A percentile compares a stretch with the other conserved stretches of the same genome.
These are phyloP conservation scores for Pseudonectria buxi DNA, from an alignment of 2,329 filamentous ascomycete species.

Conservation along the genomic window DNA sequence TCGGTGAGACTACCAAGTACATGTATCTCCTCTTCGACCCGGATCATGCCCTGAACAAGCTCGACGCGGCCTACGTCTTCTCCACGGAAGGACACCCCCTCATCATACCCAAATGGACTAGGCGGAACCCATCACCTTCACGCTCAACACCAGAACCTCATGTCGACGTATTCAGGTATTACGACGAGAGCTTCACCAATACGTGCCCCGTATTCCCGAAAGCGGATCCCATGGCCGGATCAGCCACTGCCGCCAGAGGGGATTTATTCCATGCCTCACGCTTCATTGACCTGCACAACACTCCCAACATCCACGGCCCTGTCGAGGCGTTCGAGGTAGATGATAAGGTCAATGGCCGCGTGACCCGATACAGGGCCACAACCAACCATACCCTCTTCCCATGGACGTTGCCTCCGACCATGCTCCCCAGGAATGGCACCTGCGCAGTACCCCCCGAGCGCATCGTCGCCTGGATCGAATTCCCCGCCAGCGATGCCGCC, in stretches of 20 bases:
- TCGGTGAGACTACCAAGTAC: constrained; percentile 95
- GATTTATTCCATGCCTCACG: constrained; percentile 88
- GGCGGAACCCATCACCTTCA: constrained; percentile 5
- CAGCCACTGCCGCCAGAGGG: constrained; percentile 67
- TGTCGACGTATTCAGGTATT: constrained; percentile 28
- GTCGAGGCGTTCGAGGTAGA: constrained; percentile 32
- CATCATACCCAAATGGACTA: constrained; percentile 56
- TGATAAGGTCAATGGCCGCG: constrained; percentile 40
- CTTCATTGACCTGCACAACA: constrained; percentile 72
- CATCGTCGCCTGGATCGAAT: constrained; percentile 62
- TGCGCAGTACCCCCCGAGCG: constrained; percentile 66
- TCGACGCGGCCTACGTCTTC: constrained; percentile 87
- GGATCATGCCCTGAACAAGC: constrained; percentile 76
- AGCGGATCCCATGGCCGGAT: constrained; percentile 62
- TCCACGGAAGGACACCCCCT: constrained; percentile 94
- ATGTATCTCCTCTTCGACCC: constrained; percentile 85
- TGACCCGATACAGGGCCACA: constrained; percentile 40
- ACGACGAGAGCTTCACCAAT: constrained; percentile 43
- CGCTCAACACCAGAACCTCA: constrained; percentile 7
- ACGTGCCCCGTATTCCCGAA: constrained; percentile 60
- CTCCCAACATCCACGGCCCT: constrained; percentile 55
- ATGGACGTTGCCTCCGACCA: constrained; percentile 75
- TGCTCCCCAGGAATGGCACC: constrained; percentile 71
- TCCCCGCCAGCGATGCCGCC: constrained; percentile 41
- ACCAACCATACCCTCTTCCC: constrained; percentile 84